These are phyloP conservation scores for Apiospora saccharicola DNA, from an alignment of 2,329 filamentous ascomycete species.

Conservation along the genomic window DNA sequence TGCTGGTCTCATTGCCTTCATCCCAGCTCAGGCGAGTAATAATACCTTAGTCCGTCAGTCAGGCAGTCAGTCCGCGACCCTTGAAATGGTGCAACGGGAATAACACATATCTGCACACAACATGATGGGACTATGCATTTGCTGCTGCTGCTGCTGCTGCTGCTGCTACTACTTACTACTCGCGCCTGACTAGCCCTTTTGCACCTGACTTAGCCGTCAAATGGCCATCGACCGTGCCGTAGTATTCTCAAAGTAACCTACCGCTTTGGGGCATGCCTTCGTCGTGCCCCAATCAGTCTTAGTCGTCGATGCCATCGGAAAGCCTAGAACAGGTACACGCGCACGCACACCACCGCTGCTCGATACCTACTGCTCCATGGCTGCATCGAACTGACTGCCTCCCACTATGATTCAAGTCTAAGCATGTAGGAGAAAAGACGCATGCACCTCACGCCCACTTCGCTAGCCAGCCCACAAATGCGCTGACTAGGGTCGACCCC, in stretches of 20 bases:
- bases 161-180: not conserved
- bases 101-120: not conserved
- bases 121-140: constrained; percentile 11
- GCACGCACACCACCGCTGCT: not conserved
- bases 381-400: no score
- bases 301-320: not conserved
- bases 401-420: constrained; percentile 5
- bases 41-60: not conserved
- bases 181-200: constrained; percentile 13
- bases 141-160: not conserved
- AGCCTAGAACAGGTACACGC: constrained; percentile 5
- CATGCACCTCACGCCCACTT: constrained; percentile 19
- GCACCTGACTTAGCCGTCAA: constrained; percentile 4
- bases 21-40: not conserved
- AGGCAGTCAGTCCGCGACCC: constrained; percentile 1
- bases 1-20: not conserved
- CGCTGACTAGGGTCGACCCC: constrained; percentile 42
- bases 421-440: constrained; percentile 14
- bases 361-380: no score
- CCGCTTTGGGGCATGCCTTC: constrained; percentile 13
- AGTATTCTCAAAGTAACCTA: constrained; percentile 14
- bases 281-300: constrained; percentile 6
- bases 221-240: not conserved
- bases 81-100: constrained; percentile 10
- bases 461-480: constrained; percentile 2